These are phyloP conservation scores for Cladosporium sp. DNA, from an alignment of 2,329 filamentous ascomycete species.

Conservation along the genomic window DNA sequence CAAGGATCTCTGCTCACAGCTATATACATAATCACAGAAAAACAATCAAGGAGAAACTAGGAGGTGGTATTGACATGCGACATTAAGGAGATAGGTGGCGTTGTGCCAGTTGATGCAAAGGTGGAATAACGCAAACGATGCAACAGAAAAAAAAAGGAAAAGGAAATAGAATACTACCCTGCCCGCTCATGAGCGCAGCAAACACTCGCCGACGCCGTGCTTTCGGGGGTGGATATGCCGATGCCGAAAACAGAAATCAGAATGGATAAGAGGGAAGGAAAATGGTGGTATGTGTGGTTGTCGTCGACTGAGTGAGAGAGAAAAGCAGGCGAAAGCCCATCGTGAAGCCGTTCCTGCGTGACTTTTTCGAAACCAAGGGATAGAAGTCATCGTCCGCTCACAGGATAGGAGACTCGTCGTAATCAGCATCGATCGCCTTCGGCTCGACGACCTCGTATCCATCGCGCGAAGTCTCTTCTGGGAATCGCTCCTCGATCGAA, in stretches of 20 bases:
- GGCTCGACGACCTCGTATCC: slow-evolving; percentile 5
- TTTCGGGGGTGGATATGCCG: neutral
- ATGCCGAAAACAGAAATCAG: neutral
- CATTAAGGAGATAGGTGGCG: too few relatives aligned
- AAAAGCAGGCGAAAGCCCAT: neutral
- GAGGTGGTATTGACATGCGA: too few relatives aligned
- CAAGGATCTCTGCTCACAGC: too few relatives aligned
- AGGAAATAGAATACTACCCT: neutral
- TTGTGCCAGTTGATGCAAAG: too few relatives aligned
- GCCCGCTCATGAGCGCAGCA: neutral
- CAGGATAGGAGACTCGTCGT: slow-evolving; percentile 3
- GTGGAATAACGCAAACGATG: too few relatives aligned
- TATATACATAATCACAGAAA: too few relatives aligned
- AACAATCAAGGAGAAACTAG: too few relatives aligned
- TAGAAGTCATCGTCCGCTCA: neutral
- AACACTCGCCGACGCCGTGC: neutral
- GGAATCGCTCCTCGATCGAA: neutral
- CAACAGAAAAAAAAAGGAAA: neutral
- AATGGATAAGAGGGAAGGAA: neutral
- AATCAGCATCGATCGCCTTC: slow-evolving; percentile 7
- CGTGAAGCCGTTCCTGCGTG: neutral
- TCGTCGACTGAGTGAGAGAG: too few relatives aligned
- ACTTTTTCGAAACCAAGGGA: neutral
- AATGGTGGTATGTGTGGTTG: neutral
- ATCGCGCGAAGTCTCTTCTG: neutral